Percentiles rank a stretch among this genome's conserved stretches.
These are phyloP conservation scores for Nakazawaea molendinolei DNA, from an alignment of 805 yeast species.

Conservation along the genomic window DNA sequence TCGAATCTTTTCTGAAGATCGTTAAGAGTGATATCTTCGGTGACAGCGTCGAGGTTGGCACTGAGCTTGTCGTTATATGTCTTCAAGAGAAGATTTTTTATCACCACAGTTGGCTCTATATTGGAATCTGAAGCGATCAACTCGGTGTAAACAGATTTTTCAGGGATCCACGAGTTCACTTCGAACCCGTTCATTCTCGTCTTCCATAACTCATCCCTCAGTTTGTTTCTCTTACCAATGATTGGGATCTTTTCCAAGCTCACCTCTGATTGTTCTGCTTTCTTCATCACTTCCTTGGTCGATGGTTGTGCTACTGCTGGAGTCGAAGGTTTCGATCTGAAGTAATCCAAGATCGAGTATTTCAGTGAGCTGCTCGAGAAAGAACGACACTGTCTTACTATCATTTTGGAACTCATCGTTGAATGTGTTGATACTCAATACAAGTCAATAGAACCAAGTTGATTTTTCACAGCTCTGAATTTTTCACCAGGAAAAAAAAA, in stretches of 20 bases:
- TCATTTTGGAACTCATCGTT: slow-evolving; percentile 1
- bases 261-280: slow-evolving; percentile 16
- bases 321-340: slow-evolving; percentile 21
- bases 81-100: slow-evolving; percentile 15
- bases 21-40: slow-evolving; percentile 17
- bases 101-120: slow-evolving; percentile 4
- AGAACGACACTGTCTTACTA: slow-evolving; percentile 4
- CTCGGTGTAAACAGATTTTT: slow-evolving; percentile 15
- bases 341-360: slow-evolving; percentile 24
- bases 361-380: slow-evolving; percentile 14
- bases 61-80: slow-evolving; percentile 9
- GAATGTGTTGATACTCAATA: too few relatives aligned
- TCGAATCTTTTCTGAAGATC: slow-evolving; percentile 45
- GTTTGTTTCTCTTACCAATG: slow-evolving; percentile 21
- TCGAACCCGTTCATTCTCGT: slow-evolving; percentile 23
- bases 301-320: slow-evolving; percentile 12
- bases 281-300: slow-evolving; percentile 23
- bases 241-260: slow-evolving; percentile 19
- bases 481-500: too few relatives aligned
- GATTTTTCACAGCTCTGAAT: too few relatives aligned
- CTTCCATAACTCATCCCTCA: slow-evolving; percentile 12
- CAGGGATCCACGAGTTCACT: slow-evolving; percentile 25
- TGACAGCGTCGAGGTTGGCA: slow-evolving; percentile 1
- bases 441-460: too few relatives aligned
- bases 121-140: neutral